These are phyloP conservation scores for Amanita fuliginea DNA, from an alignment of 768 basidiomycete species.

Conservation along the genomic window DNA sequence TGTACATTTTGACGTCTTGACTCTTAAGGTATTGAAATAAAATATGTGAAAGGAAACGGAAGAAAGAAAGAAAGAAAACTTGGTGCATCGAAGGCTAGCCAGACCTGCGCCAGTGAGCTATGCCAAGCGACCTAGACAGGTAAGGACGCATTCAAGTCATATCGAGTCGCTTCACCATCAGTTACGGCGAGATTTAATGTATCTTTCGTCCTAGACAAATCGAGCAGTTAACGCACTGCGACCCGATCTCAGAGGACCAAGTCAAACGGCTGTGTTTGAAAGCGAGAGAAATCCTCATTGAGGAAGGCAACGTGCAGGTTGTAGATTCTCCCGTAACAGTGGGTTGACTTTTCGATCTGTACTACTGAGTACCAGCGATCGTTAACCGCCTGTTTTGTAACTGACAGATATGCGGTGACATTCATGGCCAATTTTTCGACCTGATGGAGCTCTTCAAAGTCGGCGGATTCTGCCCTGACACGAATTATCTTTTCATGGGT, in stretches of 20 bases:
- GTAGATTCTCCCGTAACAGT: constrained; percentile 95
- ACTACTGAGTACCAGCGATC: constrained; percentile 6
- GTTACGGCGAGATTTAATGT: not conserved
- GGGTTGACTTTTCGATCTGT: constrained; percentile 22
- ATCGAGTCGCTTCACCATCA: not conserved
- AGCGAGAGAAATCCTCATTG: constrained; percentile 92
- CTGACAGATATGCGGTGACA: constrained; percentile 90
- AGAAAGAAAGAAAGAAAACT: not conserved
- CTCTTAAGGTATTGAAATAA: not conserved
- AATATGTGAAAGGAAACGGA: not conserved
- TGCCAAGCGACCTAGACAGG: constrained; percentile 52
- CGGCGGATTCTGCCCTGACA: constrained; percentile 86
- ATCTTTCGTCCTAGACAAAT: constrained; percentile 59
- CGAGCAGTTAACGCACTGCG: constrained; percentile 85
- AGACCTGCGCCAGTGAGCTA: constrained; percentile 8
- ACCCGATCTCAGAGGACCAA: constrained; percentile 91
- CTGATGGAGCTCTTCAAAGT: constrained; percentile 92
- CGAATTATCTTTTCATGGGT: constrained; percentile 97
- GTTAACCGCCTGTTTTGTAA: constrained; percentile 5
- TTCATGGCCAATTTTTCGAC: constrained; percentile 96
- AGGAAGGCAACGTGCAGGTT: constrained; percentile 95
- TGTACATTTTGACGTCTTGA: not conserved
- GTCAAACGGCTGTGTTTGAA: constrained; percentile 94
- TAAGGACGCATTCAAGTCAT: constrained; percentile 18
- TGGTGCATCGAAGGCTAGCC: not conserved